phyloP scores from a whole-genome alignment of 768 basidiomycete genomes.

The Suillus hirtellus region DNA sequence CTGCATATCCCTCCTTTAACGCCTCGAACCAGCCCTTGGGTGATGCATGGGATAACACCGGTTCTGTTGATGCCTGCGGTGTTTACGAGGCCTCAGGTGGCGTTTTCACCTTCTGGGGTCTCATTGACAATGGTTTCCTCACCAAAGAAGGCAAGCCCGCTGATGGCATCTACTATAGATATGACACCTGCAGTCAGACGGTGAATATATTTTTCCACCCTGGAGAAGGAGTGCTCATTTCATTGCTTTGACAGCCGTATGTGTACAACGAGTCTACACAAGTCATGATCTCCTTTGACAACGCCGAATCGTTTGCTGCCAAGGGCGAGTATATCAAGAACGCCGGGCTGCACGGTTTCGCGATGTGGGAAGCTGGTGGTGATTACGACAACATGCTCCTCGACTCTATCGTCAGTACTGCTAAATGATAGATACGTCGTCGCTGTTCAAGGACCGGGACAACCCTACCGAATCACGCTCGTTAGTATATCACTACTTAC shows the following conservation, averaged over 20 bases:
- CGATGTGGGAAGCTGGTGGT: slow-evolving; percentile 72
- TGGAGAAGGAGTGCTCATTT: not conserved
- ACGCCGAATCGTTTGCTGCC: slow-evolving; percentile 54
- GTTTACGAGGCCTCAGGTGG: slow-evolving; percentile 48
- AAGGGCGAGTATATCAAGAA: slow-evolving; percentile 63
- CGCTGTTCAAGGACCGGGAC: not conserved
- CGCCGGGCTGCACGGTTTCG: slow-evolving; percentile 60
- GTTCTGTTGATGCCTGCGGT: slow-evolving; percentile 58
- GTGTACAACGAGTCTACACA: slow-evolving; percentile 58
- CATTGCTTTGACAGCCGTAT: slow-evolving; percentile 50
- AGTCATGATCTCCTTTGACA: slow-evolving; percentile 67
- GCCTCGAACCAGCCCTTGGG: slow-evolving; percentile 45
- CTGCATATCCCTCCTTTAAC: slow-evolving; percentile 52
- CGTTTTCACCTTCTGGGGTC: slow-evolving; percentile 58
- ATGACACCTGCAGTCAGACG: slow-evolving; percentile 70
- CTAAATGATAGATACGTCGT: not conserved
- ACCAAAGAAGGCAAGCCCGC: slow-evolving; percentile 30
- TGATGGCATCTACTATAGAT: slow-evolving; percentile 51
- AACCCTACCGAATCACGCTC: not conserved
- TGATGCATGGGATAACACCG: slow-evolving; percentile 53
- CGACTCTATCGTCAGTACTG: slow-evolving; percentile 45
- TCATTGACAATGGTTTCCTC: slow-evolving; percentile 59
- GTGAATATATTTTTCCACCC: slow-evolving; percentile 39
- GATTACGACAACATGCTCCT: slow-evolving; percentile 61
- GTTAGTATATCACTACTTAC: not conserved